These are phyloP conservation scores for Secale cereale DNA, from an alignment of 176 grass and related monocot species.

Conservation along the genomic window DNA sequence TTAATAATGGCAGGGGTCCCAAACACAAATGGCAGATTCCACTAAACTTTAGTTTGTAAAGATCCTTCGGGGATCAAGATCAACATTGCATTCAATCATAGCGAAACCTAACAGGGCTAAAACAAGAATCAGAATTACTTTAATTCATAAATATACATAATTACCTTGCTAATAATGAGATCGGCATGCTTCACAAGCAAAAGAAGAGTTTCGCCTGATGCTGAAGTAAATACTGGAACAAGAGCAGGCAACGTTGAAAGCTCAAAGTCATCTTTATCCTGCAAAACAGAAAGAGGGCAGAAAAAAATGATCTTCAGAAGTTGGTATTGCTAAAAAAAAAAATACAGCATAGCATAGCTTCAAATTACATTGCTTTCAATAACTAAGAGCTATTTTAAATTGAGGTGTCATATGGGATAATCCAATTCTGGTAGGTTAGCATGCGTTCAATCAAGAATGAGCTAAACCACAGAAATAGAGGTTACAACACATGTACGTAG, in stretches of 20 bases:
- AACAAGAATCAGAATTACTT: neutral
- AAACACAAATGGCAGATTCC: neutral
- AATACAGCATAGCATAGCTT: neutral
- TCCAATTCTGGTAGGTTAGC: neutral
- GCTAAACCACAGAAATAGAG: neutral
- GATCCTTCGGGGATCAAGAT: constrained; percentile 1
- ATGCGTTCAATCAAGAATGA: neutral
- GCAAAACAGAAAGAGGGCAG: constrained; percentile 9
- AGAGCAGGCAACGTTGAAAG: constrained; percentile 92
- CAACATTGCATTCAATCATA: neutral
- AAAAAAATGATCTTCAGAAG: constrained; percentile 13
- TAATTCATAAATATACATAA: constrained; percentile 12
- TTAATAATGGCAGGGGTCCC: neutral
- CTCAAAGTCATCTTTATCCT: constrained; percentile 97
- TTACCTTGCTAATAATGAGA: constrained; percentile 95
- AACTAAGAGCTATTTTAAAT: neutral
- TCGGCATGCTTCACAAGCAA: constrained; percentile 90
- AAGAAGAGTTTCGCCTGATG: constrained; percentile 96
- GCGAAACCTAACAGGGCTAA: neutral
- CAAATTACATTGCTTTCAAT: constrained; percentile 13
- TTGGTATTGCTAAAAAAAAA: neutral
- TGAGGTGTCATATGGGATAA: neutral
- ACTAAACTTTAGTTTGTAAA: constrained; percentile 1
- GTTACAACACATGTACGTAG: neutral
- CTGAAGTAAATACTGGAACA: constrained; percentile 93